Conservation (phyloP, 2,329 filamentous ascomycete genomes). For the Monilinia fructicola region DNA sequence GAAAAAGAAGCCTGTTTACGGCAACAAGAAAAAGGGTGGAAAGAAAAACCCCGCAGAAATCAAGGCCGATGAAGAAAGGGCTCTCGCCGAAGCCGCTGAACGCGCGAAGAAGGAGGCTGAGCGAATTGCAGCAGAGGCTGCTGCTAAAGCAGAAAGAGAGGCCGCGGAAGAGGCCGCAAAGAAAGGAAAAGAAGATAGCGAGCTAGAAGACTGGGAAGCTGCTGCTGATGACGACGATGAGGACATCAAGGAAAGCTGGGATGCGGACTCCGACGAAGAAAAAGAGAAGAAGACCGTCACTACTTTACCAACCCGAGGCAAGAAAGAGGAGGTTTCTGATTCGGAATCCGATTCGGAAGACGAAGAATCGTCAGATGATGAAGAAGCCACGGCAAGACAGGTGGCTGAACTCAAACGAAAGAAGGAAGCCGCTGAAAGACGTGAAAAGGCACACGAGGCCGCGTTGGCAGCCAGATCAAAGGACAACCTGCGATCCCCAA, state of each 20-base stretch:
- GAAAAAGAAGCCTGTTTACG: conserved; percentile 70
- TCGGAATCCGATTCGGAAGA: conserved; percentile 62
- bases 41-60: conserved; percentile 50
- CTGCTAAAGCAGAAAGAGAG: conserved; percentile 60
- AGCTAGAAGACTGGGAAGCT: conserved; percentile 82
- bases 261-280: conserved; percentile 76
- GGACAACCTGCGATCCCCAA: conserved; percentile 93
- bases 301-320: conserved; percentile 30
- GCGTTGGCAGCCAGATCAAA: conserved; percentile 87
- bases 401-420: conserved; percentile 75
- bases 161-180: conserved; percentile 56
- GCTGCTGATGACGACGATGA: conserved; percentile 73
- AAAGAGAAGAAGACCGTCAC: conserved; percentile 43
- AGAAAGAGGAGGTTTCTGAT: conserved; percentile 56
- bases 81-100: conserved; percentile 74
- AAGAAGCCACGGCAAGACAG: conserved; percentile 71
- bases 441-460: conserved; percentile 87
- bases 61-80: conserved; percentile 74
- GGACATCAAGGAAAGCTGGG: conserved; percentile 92
- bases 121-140: conserved; percentile 60
- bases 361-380: conserved; percentile 53
- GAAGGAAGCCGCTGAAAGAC: conserved; percentile 82
- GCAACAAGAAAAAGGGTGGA: conserved; percentile 72
- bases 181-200: conserved; percentile 57
- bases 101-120: conserved; percentile 68